Percentiles rank a stretch among this genome's conserved stretches.
Conservation (phyloP, 306 rosid genomes). For the Dalbergia oliveri region DNA sequence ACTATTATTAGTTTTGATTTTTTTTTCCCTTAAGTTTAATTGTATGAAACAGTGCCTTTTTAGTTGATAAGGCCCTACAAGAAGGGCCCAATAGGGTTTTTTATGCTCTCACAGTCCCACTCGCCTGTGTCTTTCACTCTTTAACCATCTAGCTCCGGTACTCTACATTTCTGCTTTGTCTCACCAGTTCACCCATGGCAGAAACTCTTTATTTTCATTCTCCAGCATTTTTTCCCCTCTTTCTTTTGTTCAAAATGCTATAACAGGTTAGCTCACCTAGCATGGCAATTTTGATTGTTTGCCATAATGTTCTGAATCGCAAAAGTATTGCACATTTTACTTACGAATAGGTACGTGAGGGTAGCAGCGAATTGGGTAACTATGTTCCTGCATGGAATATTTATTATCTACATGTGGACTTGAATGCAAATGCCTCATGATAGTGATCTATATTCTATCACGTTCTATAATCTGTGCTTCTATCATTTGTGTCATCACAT, state of each 20-base stretch:
- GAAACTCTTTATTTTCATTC: background rate
- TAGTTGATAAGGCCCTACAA: too few species aligned
- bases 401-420: background rate
- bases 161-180: background rate
- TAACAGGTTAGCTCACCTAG: background rate
- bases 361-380: background rate
- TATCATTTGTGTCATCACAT: background rate
- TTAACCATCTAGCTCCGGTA: background rate
- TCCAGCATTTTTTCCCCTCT: background rate
- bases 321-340: background rate
- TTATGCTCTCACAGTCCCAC: background rate
- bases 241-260: background rate
- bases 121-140: background rate
- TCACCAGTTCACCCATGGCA: background rate
- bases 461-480: constrained; percentile 14
- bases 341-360: background rate
- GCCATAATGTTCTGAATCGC: background rate
- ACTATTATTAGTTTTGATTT: too few species aligned
- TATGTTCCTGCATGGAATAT: constrained; percentile 2
- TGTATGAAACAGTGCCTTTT: too few species aligned
- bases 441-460: background rate
- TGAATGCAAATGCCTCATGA: constrained; percentile 28
- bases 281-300: background rate
- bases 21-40: too few species aligned
- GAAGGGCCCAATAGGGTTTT: too few species aligned